Evolutionary conservation across 495 filamentous ascomycete species (phyloP), one percentile per base, ranked within the genome.

Genomic region (Xylaria longipes): DNA sequence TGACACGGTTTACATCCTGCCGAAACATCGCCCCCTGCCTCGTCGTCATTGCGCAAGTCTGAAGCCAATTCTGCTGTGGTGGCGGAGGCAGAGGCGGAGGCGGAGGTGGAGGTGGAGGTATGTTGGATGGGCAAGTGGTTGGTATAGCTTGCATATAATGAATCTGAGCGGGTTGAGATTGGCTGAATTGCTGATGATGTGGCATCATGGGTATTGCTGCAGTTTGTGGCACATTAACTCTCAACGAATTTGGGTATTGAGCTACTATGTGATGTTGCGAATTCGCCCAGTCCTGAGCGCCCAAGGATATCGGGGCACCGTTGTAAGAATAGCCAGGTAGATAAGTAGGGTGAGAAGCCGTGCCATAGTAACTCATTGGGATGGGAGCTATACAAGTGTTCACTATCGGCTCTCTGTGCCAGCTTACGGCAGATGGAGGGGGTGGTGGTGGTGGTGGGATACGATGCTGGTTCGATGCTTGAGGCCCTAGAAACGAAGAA

Each of bases 311-410:
- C 14, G 45, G 4, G 12, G 45, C 1, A 25, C 54, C 27, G 8
- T 45, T 57, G 27, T 65, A 31, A 35, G 63, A 14, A 35, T 68
- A 68, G 54, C 64, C 37, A 54, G 70, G n/a, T 29, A 63, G 5
- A 52, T 61, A 33, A 62, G 54, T 37, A 46, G 64, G 50, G 29
- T 7, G 43, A 54, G 25, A 56, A 48, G 48, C 52, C 22, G 61
- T 14, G 62, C 37, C 22, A 52, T 35, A 50, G n/a, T 58, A 39
- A n/a, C 3, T 50, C 8, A 54, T 48, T 17, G 61, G 69, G 27
- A 50, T 17, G 29, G 61, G 41, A 65, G 46, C 25, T 15, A 56
- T 11, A 15, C 37, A 8, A 4, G 17, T 46, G 20, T 65, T 54
- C 15, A 9, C 0, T 27, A 3, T 11, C 17, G 46, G 12, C 20